phyloP scores from a whole-genome alignment of 495 filamentous ascomycete genomes.

The Hypoxylon trugodes region DNA sequence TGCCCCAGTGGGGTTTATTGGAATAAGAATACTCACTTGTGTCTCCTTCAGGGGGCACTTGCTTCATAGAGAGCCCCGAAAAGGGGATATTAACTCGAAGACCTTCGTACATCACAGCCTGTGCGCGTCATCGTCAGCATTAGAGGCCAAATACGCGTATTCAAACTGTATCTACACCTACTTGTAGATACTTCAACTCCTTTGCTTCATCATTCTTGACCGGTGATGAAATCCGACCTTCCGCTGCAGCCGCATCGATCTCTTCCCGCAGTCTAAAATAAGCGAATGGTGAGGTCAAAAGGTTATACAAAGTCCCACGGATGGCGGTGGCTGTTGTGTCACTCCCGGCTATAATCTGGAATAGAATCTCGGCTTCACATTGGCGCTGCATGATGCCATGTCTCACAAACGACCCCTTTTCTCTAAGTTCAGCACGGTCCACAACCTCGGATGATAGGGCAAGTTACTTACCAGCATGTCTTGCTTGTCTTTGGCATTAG shows the following conservation, averaged over 20 bases:
- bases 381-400: constrained; percentile 52
- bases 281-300: constrained; percentile 53
- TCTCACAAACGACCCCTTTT: constrained; percentile 50
- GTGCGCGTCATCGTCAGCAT: constrained; percentile 33
- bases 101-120: constrained; percentile 53
- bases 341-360: constrained; percentile 51
- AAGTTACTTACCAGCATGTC: constrained; percentile 50
- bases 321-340: constrained; percentile 69
- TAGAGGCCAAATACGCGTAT: constrained; percentile 18
- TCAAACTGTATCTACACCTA: constrained; percentile 27
- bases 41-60: constrained; percentile 51
- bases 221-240: constrained; percentile 39
- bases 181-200: constrained; percentile 50
- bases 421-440: neutral
- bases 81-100: constrained; percentile 52
- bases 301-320: constrained; percentile 60
- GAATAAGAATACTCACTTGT: constrained; percentile 17
- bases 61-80: constrained; percentile 56
- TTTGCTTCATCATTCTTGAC: constrained; percentile 52
- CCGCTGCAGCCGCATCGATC: constrained; percentile 53
- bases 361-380: constrained; percentile 49
- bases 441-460: neutral
- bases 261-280: constrained; percentile 65
- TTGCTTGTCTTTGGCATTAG: constrained; percentile 41
- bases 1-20: constrained; percentile 41